Base-by-base conservation (phyloP, 441 rosid genomes). In the Erysimum cheiri region DNA sequence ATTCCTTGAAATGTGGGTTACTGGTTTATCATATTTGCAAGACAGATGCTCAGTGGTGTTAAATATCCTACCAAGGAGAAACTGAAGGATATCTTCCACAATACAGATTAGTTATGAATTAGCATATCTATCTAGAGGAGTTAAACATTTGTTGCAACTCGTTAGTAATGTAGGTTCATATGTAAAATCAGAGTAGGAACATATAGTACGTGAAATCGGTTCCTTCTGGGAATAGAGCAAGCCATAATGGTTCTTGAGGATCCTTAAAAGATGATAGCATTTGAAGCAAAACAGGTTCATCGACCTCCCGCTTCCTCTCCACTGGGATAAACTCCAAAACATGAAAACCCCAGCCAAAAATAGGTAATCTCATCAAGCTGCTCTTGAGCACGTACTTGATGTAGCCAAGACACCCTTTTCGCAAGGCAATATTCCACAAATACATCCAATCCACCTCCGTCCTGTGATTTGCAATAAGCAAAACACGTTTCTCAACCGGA, bases 361-460 rank as follows among this genome's bases (percentile, higher is more conserved):
- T 76, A 4, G 96, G 99, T 6, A 92, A 71, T 76, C 85, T 92
- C 97, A 92, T 92, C 82, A 92, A 82, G 79, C 96, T 91, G 85
- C 98, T 85, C 86, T 95, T 95, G 35, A 95, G 93, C 15, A 95
- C 81, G 59, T 95, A 92, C 67, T 91, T 95, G 64, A 95, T 88
- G 74, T 77, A 85, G 24, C 96, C 96, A 26, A 95, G 81, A 69
- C 89, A 73, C 3, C 90, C 92, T 72, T 92, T 95, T 26, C 98
- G 80, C 87, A 91, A 74, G 5, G 98, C 99, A 46, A 95, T 86
- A 74, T 92, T 81, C 99, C 99, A 95, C 72, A 92, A 33, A 80
- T 92, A 95, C 99, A 95, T 95, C 98, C 98, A 95, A 81, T 89
- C 98, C 9, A 92, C 97, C 77, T 92, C 99, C 8, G 98, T 95